Evolutionary conservation across 202 grass and related monocot species (phyloP), one percentile per base, ranked within the genome.

Genomic region (Zoysia matrella): DNA sequence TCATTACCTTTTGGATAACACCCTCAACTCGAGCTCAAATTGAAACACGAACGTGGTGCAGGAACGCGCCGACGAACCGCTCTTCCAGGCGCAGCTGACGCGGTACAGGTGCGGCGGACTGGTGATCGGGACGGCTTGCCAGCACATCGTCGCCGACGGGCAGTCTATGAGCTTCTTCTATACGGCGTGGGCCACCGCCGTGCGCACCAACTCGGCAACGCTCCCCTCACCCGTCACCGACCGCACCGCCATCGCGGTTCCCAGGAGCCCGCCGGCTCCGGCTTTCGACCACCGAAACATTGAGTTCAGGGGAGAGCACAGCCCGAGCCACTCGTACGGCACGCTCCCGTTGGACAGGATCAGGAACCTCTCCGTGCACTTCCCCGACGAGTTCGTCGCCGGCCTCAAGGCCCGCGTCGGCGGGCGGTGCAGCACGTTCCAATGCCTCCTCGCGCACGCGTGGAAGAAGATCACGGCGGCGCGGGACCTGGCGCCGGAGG

Each of bases 141-240:
- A 88, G 62, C 84, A 90, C 80, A 70, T 78, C 2, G 80, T 89
- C 56, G 47, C 84, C 54, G 90, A 92, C 70, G 90, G 86, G 2
- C 83, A 89, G 22, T 78, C 90, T 36, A 89, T 92, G 79, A 89
- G 80, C 66, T 43, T 48, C 75, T 89, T 92, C 80, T 64, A 46
- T 70, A 18, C 63, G 7, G 62, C 43, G 0, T 93, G 84, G 87
- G 84, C 74, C 47, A n/a, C 47, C 40, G 49, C 87, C 7, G 87
- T 82, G 53, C 57, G 71, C 83, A 88, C 70, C n/a, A 63, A 50
- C 67, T 70, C 49, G 8, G 18, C 76, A 0, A 10, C 22, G 22
- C 47, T 92, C 5, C 80, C 77, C 4, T 15, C 73, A 2, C 88
- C 87, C 41, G 82, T 89, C 79, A 39, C 76, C 8, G 89, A 81